Conservation (phyloP, 1,284 basidiomycete species). For the Lentinus polychrous region DNA sequence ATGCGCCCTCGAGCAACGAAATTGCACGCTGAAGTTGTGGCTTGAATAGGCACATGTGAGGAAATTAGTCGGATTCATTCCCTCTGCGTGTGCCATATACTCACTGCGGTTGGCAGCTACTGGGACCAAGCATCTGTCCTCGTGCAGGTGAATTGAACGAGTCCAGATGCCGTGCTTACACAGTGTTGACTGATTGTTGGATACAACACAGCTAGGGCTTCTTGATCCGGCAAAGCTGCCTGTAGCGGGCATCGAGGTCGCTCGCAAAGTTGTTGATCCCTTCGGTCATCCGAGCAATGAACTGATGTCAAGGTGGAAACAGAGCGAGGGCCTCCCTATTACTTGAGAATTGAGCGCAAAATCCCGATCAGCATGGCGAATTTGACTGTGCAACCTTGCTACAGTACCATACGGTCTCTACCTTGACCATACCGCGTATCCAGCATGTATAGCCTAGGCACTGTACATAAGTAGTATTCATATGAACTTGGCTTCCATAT, state of each 20-base stretch:
- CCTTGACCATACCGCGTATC: no score
- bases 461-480: no score
- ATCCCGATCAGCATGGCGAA: no score
- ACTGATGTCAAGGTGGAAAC: slow-evolving; percentile 32
- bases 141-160: slow-evolving; percentile 26
- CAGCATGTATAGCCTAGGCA: no score
- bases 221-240: slow-evolving; percentile 28
- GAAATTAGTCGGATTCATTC: neutral
- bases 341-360: slow-evolving; percentile 18
- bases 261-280: slow-evolving; percentile 36
- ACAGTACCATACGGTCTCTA: no score
- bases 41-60: slow-evolving; percentile 24
- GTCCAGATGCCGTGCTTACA: neutral
- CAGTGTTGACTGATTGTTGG: neutral
- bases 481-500: no score
- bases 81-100: neutral
- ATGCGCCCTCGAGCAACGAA: neutral
- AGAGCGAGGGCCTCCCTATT: slow-evolving; percentile 31
- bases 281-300: slow-evolving; percentile 35
- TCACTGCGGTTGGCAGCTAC: slow-evolving; percentile 25
- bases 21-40: neutral
- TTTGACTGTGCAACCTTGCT: no score
- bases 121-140: slow-evolving; percentile 42
- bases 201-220: slow-evolving; percentile 26
- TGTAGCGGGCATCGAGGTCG: slow-evolving; percentile 32